A percentile compares a stretch with the other conserved stretches of the same genome.
Evolutionary conservation across 1,139 yeast genomes (phyloP).

Genomic region (Pichia sp.): DNA sequence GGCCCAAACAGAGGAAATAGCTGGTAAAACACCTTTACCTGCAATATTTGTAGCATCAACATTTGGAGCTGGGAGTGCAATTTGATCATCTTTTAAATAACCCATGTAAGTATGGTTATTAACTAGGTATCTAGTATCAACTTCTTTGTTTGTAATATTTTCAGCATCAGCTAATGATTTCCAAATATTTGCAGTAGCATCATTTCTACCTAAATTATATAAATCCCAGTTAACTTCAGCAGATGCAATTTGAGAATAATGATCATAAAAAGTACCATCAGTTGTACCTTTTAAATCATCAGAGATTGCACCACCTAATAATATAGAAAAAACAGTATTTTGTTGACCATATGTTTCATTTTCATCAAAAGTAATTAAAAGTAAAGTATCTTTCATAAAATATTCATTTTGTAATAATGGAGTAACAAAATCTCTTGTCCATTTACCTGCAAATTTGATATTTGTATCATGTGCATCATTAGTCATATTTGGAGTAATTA

Average conservation of each 20-base stretch:
- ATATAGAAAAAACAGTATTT: constrained; percentile 39
- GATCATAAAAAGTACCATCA: constrained; percentile 43
- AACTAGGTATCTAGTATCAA: constrained; percentile 34
- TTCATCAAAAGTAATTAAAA: constrained; percentile 44
- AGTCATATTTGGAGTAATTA: constrained; percentile 47
- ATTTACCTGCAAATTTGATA: constrained; percentile 38
- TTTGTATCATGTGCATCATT: constrained; percentile 45
- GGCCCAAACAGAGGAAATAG: constrained; percentile 41
- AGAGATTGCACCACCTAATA: constrained; percentile 42
- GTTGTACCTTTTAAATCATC: constrained; percentile 35
- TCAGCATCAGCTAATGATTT: constrained; percentile 32
- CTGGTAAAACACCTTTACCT: constrained; percentile 32
- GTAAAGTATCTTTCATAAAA: constrained; percentile 39
- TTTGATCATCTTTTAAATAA: constrained; percentile 32
- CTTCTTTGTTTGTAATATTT: constrained; percentile 31
- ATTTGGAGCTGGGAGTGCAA: constrained; percentile 35
- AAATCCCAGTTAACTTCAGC: constrained; percentile 43
- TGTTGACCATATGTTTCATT: constrained; percentile 36
- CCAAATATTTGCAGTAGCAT: constrained; percentile 43
- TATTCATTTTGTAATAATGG: constrained; percentile 38
- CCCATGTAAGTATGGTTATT: constrained; percentile 39
- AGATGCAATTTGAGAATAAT: constrained; percentile 42
- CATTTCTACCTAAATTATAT: constrained; percentile 42
- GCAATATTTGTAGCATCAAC: constrained; percentile 43
- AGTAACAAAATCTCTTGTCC: constrained; percentile 39